phyloP scores from a whole-genome alignment of 257 asterid genomes.

The Solanum sparsipilum region DNA sequence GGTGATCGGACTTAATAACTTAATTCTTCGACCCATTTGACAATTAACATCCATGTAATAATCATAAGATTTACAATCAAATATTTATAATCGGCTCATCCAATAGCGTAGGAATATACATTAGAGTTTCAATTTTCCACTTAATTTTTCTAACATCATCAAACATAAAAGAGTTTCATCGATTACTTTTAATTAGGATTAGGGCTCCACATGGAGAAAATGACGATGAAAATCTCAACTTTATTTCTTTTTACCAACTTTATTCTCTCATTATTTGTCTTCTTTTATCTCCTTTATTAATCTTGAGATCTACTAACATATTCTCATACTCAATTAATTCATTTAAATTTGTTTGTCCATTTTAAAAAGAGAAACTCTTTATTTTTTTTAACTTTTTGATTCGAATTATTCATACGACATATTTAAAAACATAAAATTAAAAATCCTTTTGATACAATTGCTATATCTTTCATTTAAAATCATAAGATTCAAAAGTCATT shows the following conservation, averaged over 20 bases:
- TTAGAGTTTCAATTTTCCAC: not conserved
- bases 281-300: not conserved
- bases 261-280: not conserved
- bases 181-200: not conserved
- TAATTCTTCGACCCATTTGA: not conserved
- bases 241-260: not conserved
- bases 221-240: not conserved
- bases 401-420: no score
- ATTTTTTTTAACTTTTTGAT: no score
- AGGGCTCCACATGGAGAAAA: not conserved
- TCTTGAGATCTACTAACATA: not conserved
- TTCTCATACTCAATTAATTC: not conserved
- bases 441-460: no score
- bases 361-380: no score
- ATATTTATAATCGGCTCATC: not conserved
- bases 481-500: no score
- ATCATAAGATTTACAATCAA: not conserved
- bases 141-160: not conserved
- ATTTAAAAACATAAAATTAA: no score
- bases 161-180: not conserved
- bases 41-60: not conserved
- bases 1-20: not conserved
- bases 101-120: not conserved
- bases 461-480: no score
- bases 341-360: not conserved